Percentiles rank a stretch among this genome's conserved stretches.
These are phyloP conservation scores for Solanum aculeatissimum DNA, from an alignment of 305 asterid genomes.

Conservation along the genomic window DNA sequence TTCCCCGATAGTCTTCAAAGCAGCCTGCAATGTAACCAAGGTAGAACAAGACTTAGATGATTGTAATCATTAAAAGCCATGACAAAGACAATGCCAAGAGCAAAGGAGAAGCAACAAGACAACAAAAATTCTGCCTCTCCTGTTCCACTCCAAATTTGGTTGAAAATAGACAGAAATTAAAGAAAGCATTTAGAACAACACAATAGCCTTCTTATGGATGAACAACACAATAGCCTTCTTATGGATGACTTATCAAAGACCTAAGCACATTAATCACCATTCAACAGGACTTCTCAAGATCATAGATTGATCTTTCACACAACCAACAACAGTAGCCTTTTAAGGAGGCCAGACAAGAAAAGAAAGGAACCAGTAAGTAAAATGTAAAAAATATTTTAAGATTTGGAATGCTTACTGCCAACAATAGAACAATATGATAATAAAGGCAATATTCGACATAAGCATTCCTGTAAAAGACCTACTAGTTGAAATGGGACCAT, in stretches of 20 bases:
- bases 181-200: not conserved
- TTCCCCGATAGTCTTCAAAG: constrained; percentile 86
- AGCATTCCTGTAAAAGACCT: constrained; percentile 8
- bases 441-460: not conserved
- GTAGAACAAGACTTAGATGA: not conserved
- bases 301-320: not conserved
- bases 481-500: constrained; percentile 97
- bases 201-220: not conserved
- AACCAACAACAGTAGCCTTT: not conserved
- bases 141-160: not conserved
- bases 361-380: not conserved
- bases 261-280: not conserved
- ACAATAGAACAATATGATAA: not conserved
- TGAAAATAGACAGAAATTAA: not conserved
- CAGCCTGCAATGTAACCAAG: constrained; percentile 54
- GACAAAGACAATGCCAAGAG: not conserved
- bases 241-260: not conserved
- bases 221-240: not conserved
- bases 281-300: not conserved
- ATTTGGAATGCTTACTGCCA: not conserved
- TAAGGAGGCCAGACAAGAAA: not conserved
- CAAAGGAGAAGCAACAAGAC: not conserved
- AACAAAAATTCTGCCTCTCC: not conserved
- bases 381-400: not conserved
- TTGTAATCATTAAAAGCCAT: not conserved